Evolutionary conservation across 257 asterid genomes (phyloP), one percentile per base, ranked within the genome.

Genomic region (Nicotiana undulata): DNA sequence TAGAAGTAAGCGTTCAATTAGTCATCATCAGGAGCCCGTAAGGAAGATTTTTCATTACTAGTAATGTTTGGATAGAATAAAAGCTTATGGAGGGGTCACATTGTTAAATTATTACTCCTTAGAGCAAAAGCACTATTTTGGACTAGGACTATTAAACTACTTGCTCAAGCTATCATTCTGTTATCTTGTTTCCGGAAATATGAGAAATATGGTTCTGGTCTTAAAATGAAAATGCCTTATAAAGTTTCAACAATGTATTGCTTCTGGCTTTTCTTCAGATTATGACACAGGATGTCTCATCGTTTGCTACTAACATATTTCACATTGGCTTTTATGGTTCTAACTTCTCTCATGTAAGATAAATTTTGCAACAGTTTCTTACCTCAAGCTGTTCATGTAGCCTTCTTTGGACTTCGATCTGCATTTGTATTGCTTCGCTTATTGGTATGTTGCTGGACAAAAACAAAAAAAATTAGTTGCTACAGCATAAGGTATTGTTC

Each of bases 351-450:
- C 13, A 4, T 46, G 9, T 24, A 46, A 46, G 78, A 44, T 8
- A 72, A 12, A 49, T n/a, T 77, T 46, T 64, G 63, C 9, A 64
- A 56, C 11, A 64, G 31, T 63, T 79, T 63, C 28, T 82, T 89
- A 93, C 98, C 98, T 94, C 98, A 58, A 94, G 93, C 89, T 94
- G 98, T 81, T 92, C 98, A 13, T 91, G 92, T 20, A 94, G 90
- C 85, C 91, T 89, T 87, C 89, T 87, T 81, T 94, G 98, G 83
- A 91, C 97, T 83, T 94, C 97, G 26, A 94, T 92, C 86, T 94
- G 98, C 94, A 91, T 89, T 74, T 92, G 95, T 86, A 94, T 86
- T 81, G 97, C 96, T 79, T 92, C 97, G 2, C 89, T 92, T 37
- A 86, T 81, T 59, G 92, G 96, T 37, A 92, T 28, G 81, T 88